Base-by-base conservation (phyloP, 2,329 filamentous ascomycete species). In the Dothiorella sarmentorum region DNA sequence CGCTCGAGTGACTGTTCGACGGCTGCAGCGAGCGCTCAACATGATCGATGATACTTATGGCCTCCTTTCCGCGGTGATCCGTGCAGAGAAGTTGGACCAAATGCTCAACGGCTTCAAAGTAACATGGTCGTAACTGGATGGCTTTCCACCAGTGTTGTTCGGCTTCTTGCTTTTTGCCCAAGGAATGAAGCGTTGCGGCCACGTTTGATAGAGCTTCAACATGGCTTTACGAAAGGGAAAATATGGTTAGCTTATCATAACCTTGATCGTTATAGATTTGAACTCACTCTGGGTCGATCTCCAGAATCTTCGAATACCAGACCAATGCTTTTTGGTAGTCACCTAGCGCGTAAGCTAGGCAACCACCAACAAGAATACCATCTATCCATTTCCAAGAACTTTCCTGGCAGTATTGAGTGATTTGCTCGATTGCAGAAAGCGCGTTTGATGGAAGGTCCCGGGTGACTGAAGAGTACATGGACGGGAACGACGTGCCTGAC, bases 31-130 rank as follows among this genome's bases (percentile, higher is more conserved):
- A 84, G 3, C 81, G 82, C 73, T 99, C 92, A 7, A 99, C 86
- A 68, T 86, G 89, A 64, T 89, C 85, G 64, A 99, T 96, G 52
- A 96, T 86, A 49, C 88, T 85, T 60, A 99, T 86, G 7, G 94
- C 94, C 69, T 97, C 91, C 66, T 83, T 85, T 49, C 86, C 89
- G 62, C 92, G 84, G 60, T 95, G 88, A 61, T 86, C 90, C 49
- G 83, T 85, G 69, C 93, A 97, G 17, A 97, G 74, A 45, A 97
- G 78, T 1, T 91, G 91, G 27, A 97, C 89, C 1, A 99, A 82
- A 76, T 97, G 92, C 71, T 99, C 94, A 2, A 94, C 91, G 7
- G 94, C 92, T 75, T 99, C 94, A 59, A 99, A 89, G 73, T 96
- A 95, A 68, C 86, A 89, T 0, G 94, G 94, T 7, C 90, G 86